Evolutionary conservation across 2,329 filamentous ascomycete genomes (phyloP), one percentile per base, ranked within the genome.

Genomic region (Sphaerulina vaccinii): DNA sequence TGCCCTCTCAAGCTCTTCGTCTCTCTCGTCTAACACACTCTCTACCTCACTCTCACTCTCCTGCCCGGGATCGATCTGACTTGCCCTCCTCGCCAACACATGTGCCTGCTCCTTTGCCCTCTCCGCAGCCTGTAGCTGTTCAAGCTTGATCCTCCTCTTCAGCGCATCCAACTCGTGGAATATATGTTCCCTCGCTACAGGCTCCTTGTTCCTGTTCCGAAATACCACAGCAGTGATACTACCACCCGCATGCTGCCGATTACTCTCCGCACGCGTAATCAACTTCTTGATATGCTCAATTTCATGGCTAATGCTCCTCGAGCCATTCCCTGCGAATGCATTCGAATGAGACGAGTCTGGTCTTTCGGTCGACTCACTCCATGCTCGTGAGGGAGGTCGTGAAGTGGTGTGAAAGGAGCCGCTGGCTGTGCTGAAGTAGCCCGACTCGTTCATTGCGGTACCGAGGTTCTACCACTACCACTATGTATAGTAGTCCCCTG

Each of bases 1-100:
- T 16, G 64, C 50, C 23, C 53, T 58, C 43, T 65, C 61, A 23
- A 69, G 38, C 55, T 68, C 65, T 42, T 65, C 66, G 27, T 68
- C 65, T 22, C 60, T 51, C 51, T 66, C 62, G 37, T 68, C 64
- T 5, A 55, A 47, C 16, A 60, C 56, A 46, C 62, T 62, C 35
- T 66, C 65, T 16, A 54, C 54, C 42, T 68, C 65, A 19, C 58
- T 61, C 39, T 67, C 64, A 22, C 61, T 58, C 49, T 61, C 59
- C 10, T 48, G 38, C 16, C 56, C 59, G 2, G 58, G 56, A 47
- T 59, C 54, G 11, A 56, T 51, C 45, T 60, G 54, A 13, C 50
- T 54, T 15, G 27, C 18, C 23, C 51, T 51, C 22, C 51, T 43
- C n/a, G 35, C 52, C 16, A 55, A 40, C 13, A 35, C 37, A 11